A percentile compares a stretch with the other conserved stretches of the same genome.
Evolutionary conservation across 202 grass and related monocot species (phyloP).

Genomic region (Musa balbisiana): DNA sequence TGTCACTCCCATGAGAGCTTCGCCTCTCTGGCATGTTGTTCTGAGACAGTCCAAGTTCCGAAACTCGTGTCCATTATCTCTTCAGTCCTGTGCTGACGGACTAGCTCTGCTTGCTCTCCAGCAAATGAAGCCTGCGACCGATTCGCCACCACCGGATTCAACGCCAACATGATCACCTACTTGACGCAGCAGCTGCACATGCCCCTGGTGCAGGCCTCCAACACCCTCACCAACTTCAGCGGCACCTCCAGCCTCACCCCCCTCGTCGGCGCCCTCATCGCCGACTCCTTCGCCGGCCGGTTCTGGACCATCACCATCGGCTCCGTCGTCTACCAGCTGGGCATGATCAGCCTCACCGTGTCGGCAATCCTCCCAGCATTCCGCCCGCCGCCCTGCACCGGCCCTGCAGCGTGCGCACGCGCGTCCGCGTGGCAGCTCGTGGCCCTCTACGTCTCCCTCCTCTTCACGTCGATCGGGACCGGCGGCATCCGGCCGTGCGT

Average conservation of each 20-base stretch:
- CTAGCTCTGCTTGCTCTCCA: neutral
- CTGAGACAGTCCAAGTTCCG: too few relatives aligned
- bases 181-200: slow-evolving; percentile 82
- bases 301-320: slow-evolving; percentile 85
- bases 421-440: slow-evolving; percentile 58
- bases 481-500: slow-evolving; percentile 79
- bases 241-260: slow-evolving; percentile 69
- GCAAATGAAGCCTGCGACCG: slow-evolving; percentile 12
- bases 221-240: slow-evolving; percentile 76
- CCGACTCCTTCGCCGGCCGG: slow-evolving; percentile 67
- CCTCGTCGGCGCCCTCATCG: slow-evolving; percentile 61
- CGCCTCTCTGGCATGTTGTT: too few relatives aligned
- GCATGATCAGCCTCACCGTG: slow-evolving; percentile 67
- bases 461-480: slow-evolving; percentile 56
- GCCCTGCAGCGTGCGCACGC: slow-evolving; percentile 32
- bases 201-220: slow-evolving; percentile 73
- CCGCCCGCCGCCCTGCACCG: slow-evolving; percentile 42
- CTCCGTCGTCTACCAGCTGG: slow-evolving; percentile 74
- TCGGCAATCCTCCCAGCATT: slow-evolving; percentile 53
- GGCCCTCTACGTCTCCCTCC: slow-evolving; percentile 50
- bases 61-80: too few relatives aligned
- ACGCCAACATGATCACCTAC: slow-evolving; percentile 44
- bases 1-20: too few relatives aligned
- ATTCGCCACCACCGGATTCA: slow-evolving; percentile 13
- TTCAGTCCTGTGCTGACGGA: neutral